Base-by-base conservation (phyloP, 2,329 filamentous ascomycete species). In the Pseudofabraea citricarpa region DNA sequence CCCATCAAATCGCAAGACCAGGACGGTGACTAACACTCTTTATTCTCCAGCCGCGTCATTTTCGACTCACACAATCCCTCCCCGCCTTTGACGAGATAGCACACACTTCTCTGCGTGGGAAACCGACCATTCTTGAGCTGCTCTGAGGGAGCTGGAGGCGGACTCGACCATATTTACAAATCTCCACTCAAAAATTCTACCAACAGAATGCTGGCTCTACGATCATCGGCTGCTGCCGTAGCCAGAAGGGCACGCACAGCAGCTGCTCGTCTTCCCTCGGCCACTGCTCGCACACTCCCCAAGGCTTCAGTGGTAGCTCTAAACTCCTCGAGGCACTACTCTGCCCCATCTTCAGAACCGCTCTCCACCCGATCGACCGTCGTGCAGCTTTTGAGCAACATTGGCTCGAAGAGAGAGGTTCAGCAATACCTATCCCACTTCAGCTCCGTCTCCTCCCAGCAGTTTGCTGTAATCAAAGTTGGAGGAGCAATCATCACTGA, bases 351-450 rank as follows among this genome's bases (percentile, higher is more conserved):
- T 21, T 53, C 53, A 9, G 54, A 57, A 29, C 60, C 52, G 45
- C 52, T 60, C 27, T 58, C 58, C 45, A 89, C 86, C 35, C 79
- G 87, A 46, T 84, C 84, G 36, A 90, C 89, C 43, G 89, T 95
- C 51, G 85, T 94, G 60, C 88, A 91, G 70, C 79, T 95, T 47
- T 77, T 97, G 56, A 95, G 89, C 72, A 95, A 91, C 69, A 94
- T 97, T 64, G 91, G 90, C 50, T 95, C 90, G 51, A 95, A 94
- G 77, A 78, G 91, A 49, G 91, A 98, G 72, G 89, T 94, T 51
- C 88, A 96, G 73, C 91, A 97, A 68, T 97, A 97, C 68, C 83
- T 97, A 47, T 93, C 90, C 54, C 90, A 97, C 65, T 98, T 98
- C 75, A 93, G 86, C 56, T 95, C 90, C 24, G 90, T 96, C 49